A percentile compares a stretch with the other conserved stretches of the same genome.
Conservation (phyloP, 2,329 filamentous ascomycete genomes). For the Chaetoscypha palmicola region DNA sequence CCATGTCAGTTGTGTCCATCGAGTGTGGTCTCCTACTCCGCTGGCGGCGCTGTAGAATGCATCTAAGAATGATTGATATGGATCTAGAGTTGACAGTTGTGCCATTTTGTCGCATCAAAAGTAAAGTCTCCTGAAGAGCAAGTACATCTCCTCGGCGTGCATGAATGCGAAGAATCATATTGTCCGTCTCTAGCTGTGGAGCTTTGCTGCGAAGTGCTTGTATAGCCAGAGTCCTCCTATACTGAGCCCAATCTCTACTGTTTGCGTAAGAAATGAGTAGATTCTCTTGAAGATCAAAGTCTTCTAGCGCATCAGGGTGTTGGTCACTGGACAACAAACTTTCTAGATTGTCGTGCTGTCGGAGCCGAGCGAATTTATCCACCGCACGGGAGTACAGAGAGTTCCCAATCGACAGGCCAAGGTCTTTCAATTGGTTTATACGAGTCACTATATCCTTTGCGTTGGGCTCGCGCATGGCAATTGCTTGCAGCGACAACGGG, state of each 20-base stretch:
- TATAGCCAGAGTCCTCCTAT: constrained; percentile 49
- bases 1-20: constrained; percentile 19
- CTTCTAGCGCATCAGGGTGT: constrained; percentile 57
- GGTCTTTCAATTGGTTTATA: constrained; percentile 52
- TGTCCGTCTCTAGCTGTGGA: constrained; percentile 36
- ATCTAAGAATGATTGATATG: constrained; percentile 36
- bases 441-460: constrained; percentile 49
- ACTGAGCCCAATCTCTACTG: constrained; percentile 42
- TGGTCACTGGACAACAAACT: constrained; percentile 46
- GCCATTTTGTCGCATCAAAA: constrained; percentile 42
- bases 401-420: constrained; percentile 55
- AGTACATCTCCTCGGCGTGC: constrained; percentile 30
- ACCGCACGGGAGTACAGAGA: constrained; percentile 61
- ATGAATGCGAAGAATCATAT: constrained; percentile 39
- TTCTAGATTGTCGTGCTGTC: constrained; percentile 35
- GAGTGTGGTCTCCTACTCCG: constrained; percentile 18
- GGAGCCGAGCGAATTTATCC: constrained; percentile 52
- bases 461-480: constrained; percentile 59
- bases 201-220: constrained; percentile 38
- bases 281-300: constrained; percentile 44
- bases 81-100: constrained; percentile 38
- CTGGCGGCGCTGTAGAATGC: constrained; percentile 34
- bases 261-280: constrained; percentile 46
- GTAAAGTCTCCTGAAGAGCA: constrained; percentile 21
- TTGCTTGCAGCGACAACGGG: constrained; percentile 67